Conservation (phyloP, 1,284 basidiomycete genomes). For the Boletus sp. region DNA sequence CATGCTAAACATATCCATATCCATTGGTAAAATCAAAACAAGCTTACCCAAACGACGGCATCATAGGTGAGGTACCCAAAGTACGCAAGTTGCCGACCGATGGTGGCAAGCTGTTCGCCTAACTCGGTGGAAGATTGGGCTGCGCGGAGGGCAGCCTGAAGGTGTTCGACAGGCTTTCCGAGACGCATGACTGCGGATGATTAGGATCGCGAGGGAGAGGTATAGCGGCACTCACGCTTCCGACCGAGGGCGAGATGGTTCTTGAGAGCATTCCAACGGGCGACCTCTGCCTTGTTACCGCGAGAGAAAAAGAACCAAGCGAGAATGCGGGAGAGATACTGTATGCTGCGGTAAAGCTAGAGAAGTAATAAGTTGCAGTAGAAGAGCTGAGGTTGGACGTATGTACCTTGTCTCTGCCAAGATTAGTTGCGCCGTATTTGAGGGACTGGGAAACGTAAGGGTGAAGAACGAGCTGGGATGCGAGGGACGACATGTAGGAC, state of each 20-base stretch:
- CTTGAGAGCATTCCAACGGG: constrained; percentile 78
- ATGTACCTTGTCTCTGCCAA: constrained; percentile 88
- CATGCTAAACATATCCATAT: neutral
- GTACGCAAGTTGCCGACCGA: constrained; percentile 86
- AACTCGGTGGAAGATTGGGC: constrained; percentile 54
- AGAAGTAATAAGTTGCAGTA: neutral
- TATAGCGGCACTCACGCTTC: constrained; percentile 55
- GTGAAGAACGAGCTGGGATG: constrained; percentile 80
- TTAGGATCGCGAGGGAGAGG: constrained; percentile 10
- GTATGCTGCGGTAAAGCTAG: constrained; percentile 85
- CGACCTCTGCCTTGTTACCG: constrained; percentile 62
- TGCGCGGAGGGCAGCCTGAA: constrained; percentile 88
- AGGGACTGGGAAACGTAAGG: constrained; percentile 74
- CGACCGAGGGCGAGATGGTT: constrained; percentile 72
- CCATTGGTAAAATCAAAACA: neutral
- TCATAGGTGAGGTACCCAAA: constrained; percentile 88
- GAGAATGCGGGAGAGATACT: constrained; percentile 90
- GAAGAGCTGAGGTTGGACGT: constrained; percentile 5
- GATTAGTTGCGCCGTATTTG: constrained; percentile 75
- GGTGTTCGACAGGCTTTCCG: constrained; percentile 92
- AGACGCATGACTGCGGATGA: constrained; percentile 74
- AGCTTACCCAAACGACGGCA: constrained; percentile 76
- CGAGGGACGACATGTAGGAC: constrained; percentile 53
- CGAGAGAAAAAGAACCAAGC: constrained; percentile 75
- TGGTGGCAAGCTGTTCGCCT: constrained; percentile 76